A percentile compares a stretch with the other conserved stretches of the same genome.
phyloP scores from a whole-genome alignment of 768 basidiomycete species.

The Mycena kentingensis region DNA sequence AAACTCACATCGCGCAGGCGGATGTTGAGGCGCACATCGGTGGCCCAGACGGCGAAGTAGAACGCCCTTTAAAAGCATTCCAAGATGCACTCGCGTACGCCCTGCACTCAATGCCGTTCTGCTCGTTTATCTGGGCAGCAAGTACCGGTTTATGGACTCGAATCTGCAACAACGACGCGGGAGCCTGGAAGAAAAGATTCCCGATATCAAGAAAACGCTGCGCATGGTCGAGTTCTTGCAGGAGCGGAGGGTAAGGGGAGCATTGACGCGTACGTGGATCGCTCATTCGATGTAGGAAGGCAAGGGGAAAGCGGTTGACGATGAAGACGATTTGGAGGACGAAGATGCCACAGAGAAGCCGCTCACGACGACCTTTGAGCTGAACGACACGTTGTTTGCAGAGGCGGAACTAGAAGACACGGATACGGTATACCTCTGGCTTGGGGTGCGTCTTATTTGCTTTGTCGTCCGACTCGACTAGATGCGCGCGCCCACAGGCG shows the following conservation, averaged over 20 bases:
- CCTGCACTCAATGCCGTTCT: constrained; percentile 15
- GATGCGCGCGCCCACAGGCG: constrained; percentile 54
- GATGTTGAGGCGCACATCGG: constrained; percentile 88
- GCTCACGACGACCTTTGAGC: constrained; percentile 85
- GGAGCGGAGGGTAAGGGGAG: constrained; percentile 60
- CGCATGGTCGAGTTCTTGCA: constrained; percentile 84
- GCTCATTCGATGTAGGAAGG: constrained; percentile 53
- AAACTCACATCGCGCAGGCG: too few relatives aligned
- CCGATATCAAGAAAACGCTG: constrained; percentile 92
- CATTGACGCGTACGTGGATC: background rate
- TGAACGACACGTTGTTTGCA: constrained; percentile 94
- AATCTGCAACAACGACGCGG: constrained; percentile 77
- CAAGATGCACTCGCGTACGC: constrained; percentile 94
- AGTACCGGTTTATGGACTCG: constrained; percentile 98
- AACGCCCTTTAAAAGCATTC: constrained; percentile 74
- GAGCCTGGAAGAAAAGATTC: constrained; percentile 90
- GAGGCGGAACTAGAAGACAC: constrained; percentile 87
- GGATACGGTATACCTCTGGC: constrained; percentile 92
- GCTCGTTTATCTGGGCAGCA: constrained; percentile 56
- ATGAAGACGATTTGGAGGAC: constrained; percentile 54
- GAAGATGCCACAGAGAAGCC: constrained; percentile 50
- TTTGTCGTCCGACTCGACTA: background rate
- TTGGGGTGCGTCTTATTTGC: constrained; percentile 67
- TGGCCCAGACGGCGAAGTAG: constrained; percentile 74
- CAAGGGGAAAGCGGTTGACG: constrained; percentile 50